A percentile compares a stretch with the other conserved stretches of the same genome.
Evolutionary conservation across 2,329 filamentous ascomycete genomes (phyloP).

Genomic region (Ophiosphaerella korrae): DNA sequence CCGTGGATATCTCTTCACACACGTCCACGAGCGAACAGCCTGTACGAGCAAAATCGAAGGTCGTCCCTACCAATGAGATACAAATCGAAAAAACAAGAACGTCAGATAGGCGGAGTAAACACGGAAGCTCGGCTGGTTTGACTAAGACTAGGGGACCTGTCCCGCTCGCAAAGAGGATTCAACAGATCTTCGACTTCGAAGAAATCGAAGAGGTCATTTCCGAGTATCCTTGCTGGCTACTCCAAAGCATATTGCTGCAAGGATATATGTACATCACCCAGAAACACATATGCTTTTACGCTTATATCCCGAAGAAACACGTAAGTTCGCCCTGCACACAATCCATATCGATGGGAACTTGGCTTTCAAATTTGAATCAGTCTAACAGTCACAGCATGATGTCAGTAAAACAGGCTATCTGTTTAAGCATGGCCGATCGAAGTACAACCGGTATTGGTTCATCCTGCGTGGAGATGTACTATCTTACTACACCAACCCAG

Average conservation of each 20-base stretch:
- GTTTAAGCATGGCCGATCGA: conserved; percentile 84
- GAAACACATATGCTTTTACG: conserved; percentile 94
- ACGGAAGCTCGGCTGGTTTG: conserved; percentile 25
- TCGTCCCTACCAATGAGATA: conserved; percentile 26
- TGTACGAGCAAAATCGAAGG: conserved; percentile 25
- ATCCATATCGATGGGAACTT: background rate
- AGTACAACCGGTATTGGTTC: conserved; percentile 93
- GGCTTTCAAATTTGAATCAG: background rate
- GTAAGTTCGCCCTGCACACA: conserved; percentile 54
- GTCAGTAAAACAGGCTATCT: conserved; percentile 87
- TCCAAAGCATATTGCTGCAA: conserved; percentile 89
- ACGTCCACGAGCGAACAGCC: conserved; percentile 13
- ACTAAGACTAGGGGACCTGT: conserved; percentile 49
- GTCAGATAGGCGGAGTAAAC: conserved; percentile 31
- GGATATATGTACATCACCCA: conserved; percentile 96
- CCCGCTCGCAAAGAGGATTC: conserved; percentile 71
- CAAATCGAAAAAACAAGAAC: conserved; percentile 27
- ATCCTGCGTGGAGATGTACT: conserved; percentile 88
- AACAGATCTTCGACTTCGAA: conserved; percentile 71
- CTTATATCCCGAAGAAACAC: conserved; percentile 92
- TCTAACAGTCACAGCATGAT: conserved; percentile 36
- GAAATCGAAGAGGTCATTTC: conserved; percentile 82
- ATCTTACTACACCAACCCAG: conserved; percentile 83
- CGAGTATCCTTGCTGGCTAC: conserved; percentile 91
- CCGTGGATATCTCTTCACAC: conserved; percentile 20